Base-by-base conservation (phyloP, 2,329 filamentous ascomycete genomes). In the Fusarium sp. region DNA sequence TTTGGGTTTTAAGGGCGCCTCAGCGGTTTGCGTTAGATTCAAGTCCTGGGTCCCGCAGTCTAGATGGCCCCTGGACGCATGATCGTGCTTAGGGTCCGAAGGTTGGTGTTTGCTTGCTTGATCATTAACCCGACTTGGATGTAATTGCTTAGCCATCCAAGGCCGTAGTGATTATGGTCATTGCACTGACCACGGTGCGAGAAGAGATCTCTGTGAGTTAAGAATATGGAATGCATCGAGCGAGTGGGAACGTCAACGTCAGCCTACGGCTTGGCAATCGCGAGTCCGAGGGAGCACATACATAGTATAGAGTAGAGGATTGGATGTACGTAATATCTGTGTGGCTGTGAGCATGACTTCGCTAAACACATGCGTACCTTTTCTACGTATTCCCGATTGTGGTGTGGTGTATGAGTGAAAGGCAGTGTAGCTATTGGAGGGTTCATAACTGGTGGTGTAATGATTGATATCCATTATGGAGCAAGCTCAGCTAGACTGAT, bases 231-330 rank as follows among this genome's bases (percentile, higher is more conserved):
- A 54, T 48, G 50, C 52, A 63, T 50, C 33, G 47, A 57, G 46
- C n/a, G 41, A 62, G 44, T 71, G 68, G 63, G 39, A 68, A 62
- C 63, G 59, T 62, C 59, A 63, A 71, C 72, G 72, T 74, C 69
- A 75, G 69, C 73, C 63, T 47, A 63, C 37, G 59, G 60, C 68
- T 72, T 72, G 69, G 71, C 71, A 69, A 67, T 63, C 65, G 48
- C 39, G 57, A 62, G 31, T 48, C 44, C 41, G 53, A 60, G 37
- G 41, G 41, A 42, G 46, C 29, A 15, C 35, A 56, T 63, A 54
- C n/a, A n/a, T n/a, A n/a, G n/a, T n/a, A n/a, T n/a, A n/a, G n/a
- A n/a, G n/a, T 57, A 35, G 39, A 60, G 31, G 31, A 57, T 61
- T 42, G 31, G 35, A 58, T 58, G 39, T 66, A 56, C 62, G 69